Base-by-base conservation (phyloP, 441 rosid genomes). In the Sinapis alba region DNA sequence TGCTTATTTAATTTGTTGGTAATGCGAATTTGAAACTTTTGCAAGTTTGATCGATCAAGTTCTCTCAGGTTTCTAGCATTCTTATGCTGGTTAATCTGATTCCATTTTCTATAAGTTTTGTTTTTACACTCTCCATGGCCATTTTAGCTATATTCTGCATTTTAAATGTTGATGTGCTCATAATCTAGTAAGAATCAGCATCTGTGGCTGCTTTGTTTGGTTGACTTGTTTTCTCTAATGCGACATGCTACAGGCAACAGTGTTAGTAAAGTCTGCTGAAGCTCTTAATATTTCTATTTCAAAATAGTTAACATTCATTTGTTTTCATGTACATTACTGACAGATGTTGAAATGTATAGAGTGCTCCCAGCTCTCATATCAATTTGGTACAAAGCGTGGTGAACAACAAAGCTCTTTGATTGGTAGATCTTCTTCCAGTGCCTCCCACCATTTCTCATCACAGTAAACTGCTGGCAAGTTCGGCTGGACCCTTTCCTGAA, bases 401-500 rank as follows among this genome's bases (percentile, higher is more conserved):
- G 47, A 18, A 27, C 38, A 73, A 30, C 10, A 68, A 57, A 47
- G 18, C 70, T 66, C 68, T 71, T 3, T 15, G 54, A 41, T 41
- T 61, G 70, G 32, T 63, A 60, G 76, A 23, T 53, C 74, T 74
- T 82, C 63, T 54, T 79, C 73, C 69, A 83, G 64, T 64, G 82
- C 82, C 41, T 80, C 79, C 88, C 90, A 86, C 90, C 88, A 86
- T 36, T 79, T 73, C 75, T 78, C 63, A 67, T 69, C 62, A 43
- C 88, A 82, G 43, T 81, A 81, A 50, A 84, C 78, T n/a, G 78
- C 72, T 62, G 84, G 80, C 67, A 72, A 16, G 10, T 59, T 66
- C 3, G 60, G 45, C 45, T 43, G 51, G 19, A 45, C 63, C 12
- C 21, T 28, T n/a, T 60, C 71, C 21, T 71, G 70, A 50, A 84